Evolutionary conservation across 768 basidiomycete species (phyloP), one percentile per base, ranked within the genome.

Genomic region (Leucocoprinus leucothites): DNA sequence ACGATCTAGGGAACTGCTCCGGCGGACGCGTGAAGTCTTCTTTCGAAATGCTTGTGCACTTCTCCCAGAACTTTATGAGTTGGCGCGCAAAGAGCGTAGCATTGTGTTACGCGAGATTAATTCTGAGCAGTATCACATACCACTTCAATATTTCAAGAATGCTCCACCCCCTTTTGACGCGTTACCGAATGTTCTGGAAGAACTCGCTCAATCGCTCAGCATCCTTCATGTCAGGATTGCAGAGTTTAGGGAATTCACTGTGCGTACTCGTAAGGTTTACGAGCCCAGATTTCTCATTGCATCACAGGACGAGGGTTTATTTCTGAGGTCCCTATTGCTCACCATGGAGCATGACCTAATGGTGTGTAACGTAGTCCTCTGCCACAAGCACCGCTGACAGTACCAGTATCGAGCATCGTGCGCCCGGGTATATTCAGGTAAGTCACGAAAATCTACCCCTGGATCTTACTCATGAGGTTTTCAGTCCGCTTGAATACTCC

Each of bases 181-280:
- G 7, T 48, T 54, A 14, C 53, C 53, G 9, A 16, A n/a, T 14
- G 53, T 47, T 47, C 25, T 54, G 35, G 46, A 54, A 31, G 36
- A 54, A n/a, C 19, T 54, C 24, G 53, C 53, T 16, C 45, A 54
- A 31, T 11, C 36, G 9, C 47, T 54, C 36, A 36, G 53, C 21
- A 3, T 40, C 18, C 18, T 54, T 3, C 46, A 54, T 21, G 46
- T 26, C 16, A 19, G 53, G 35, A 48, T 54, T 40, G 53, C 35
- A 3, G 53, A 54, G 18, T 54, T 54, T 18, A 47, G 35, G 25
- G 53, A 54, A 18, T 54, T 54, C 19, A 54, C 53, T 14, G 53
- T 54, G 31, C 1, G 36, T 48, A 7, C 8, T 16, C 13, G 7
- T 19, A 13, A 25, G 14, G 14, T 14, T n/a, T 24, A 28, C 8